phyloP scores from a whole-genome alignment of 495 filamentous ascomycete genomes.

The Sordaria brevicollis region DNA sequence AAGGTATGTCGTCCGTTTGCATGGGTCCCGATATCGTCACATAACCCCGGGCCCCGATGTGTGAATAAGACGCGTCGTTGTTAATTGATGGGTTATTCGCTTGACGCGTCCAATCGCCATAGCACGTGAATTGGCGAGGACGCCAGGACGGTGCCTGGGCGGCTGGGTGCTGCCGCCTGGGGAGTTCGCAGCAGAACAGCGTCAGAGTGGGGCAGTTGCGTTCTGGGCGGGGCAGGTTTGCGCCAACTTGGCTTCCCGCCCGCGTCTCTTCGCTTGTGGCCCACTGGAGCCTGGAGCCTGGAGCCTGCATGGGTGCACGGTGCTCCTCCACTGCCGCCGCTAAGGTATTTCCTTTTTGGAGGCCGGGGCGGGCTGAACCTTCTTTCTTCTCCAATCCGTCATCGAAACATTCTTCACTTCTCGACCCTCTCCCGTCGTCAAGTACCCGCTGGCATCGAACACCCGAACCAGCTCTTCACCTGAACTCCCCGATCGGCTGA shows the following conservation, averaged over 20 bases:
- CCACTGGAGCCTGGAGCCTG: background rate
- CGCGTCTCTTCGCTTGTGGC: background rate
- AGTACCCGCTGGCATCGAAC: background rate
- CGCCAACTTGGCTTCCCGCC: background rate
- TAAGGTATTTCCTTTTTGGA: background rate
- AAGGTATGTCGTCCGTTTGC: background rate
- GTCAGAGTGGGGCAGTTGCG: background rate
- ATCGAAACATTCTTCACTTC: background rate
- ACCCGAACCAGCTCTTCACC: background rate
- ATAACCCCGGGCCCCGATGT: background rate
- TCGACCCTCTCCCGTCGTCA: background rate
- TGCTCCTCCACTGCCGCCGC: background rate
- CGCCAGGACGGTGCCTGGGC: background rate
- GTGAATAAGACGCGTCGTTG: conserved; percentile 2
- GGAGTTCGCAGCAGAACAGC: background rate
- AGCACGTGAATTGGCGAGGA: conserved; percentile 6
- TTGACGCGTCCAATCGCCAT: conserved; percentile 9
- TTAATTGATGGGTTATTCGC: background rate
- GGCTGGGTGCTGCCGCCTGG: background rate
- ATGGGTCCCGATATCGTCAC: background rate
- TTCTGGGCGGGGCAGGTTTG: background rate
- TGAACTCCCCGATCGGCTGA: background rate
- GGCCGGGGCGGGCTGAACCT: background rate
- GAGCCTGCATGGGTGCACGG: background rate
- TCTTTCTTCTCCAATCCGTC: background rate